phyloP scores from a whole-genome alignment of 495 filamentous ascomycete species.

The Aspergillus indologenus region DNA sequence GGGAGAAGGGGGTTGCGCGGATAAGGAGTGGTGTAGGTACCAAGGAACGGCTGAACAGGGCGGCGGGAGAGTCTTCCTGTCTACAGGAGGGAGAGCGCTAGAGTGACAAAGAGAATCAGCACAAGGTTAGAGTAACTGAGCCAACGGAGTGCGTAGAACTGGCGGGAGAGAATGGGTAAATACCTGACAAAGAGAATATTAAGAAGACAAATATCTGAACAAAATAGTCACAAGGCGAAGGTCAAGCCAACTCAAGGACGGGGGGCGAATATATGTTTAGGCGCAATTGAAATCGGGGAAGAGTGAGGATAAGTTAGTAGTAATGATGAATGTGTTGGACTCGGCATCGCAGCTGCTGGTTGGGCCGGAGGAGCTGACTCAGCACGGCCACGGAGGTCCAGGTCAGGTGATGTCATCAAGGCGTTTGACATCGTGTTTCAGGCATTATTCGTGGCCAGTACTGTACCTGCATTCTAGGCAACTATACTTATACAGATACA shows the following conservation, averaged over 20 bases:
- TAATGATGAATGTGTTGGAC: constrained; percentile 8
- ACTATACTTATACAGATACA: no score
- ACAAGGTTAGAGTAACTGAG: constrained; percentile 22
- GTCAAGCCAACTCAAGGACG: neutral
- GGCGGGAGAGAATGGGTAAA: neutral
- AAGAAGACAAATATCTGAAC: constrained; percentile 4
- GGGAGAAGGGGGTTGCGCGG: constrained; percentile 4
- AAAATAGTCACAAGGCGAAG: neutral
- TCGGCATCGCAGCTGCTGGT: constrained; percentile 15
- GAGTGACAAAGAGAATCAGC: constrained; percentile 19
- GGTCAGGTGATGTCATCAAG: constrained; percentile 30
- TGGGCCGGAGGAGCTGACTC: constrained; percentile 20
- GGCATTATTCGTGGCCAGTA: neutral
- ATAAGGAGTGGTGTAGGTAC: neutral
- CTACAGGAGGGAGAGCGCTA: constrained; percentile 9
- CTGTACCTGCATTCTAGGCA: neutral
- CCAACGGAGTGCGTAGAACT: no score
- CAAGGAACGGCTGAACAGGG: constrained; percentile 14
- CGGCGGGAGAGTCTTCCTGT: constrained; percentile 15
- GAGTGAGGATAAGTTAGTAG: neutral
- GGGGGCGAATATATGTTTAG: constrained; percentile 14
- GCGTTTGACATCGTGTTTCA: constrained; percentile 5
- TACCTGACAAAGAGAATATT: neutral
- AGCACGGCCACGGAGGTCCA: constrained; percentile 10
- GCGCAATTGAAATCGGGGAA: constrained; percentile 14